A percentile compares a stretch with the other conserved stretches of the same genome.
Evolutionary conservation across 2,329 filamentous ascomycete genomes (phyloP).

Genomic region (Acarospora socialis): DNA sequence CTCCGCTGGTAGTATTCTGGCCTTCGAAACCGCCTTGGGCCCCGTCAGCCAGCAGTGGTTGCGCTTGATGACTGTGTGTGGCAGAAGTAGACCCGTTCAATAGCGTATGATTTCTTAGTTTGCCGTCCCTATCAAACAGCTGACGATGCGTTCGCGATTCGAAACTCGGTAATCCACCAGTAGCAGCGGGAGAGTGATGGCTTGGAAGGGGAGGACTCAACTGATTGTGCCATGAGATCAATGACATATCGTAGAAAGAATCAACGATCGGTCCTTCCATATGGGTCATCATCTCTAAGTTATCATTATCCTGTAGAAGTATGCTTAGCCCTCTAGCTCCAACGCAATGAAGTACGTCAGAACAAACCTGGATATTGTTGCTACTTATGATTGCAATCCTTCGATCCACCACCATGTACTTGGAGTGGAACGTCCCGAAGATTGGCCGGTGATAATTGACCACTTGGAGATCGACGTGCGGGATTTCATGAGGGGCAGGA

Average conservation of each 20-base stretch:
- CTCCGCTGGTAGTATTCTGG: background rate
- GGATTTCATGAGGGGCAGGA: slow-evolving; percentile 50
- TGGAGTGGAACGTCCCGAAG: slow-evolving; percentile 62
- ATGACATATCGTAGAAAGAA: slow-evolving; percentile 57
- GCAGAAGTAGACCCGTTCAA: too few species aligned
- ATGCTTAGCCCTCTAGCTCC: slow-evolving; percentile 9
- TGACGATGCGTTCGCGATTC: slow-evolving; percentile 19
- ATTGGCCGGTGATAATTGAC: slow-evolving; percentile 57
- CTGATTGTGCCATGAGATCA: slow-evolving; percentile 56
- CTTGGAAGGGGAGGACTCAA: slow-evolving; percentile 47
- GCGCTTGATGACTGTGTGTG: too few species aligned
- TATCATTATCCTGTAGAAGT: slow-evolving; percentile 50
- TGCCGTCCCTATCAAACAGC: slow-evolving; percentile 19
- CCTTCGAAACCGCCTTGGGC: background rate
- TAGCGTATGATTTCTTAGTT: background rate
- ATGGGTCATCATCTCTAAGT: slow-evolving; percentile 67
- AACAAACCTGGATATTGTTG: slow-evolving; percentile 50
- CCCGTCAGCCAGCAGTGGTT: background rate
- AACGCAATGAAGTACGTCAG: background rate
- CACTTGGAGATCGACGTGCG: slow-evolving; percentile 57
- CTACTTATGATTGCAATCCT: slow-evolving; percentile 57
- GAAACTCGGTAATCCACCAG: slow-evolving; percentile 21
- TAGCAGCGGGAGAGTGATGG: slow-evolving; percentile 35
- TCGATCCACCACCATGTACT: slow-evolving; percentile 65
- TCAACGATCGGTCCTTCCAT: slow-evolving; percentile 65